These are phyloP conservation scores for Adansonia digitata DNA, from an alignment of 345 rosid species.

Conservation along the genomic window DNA sequence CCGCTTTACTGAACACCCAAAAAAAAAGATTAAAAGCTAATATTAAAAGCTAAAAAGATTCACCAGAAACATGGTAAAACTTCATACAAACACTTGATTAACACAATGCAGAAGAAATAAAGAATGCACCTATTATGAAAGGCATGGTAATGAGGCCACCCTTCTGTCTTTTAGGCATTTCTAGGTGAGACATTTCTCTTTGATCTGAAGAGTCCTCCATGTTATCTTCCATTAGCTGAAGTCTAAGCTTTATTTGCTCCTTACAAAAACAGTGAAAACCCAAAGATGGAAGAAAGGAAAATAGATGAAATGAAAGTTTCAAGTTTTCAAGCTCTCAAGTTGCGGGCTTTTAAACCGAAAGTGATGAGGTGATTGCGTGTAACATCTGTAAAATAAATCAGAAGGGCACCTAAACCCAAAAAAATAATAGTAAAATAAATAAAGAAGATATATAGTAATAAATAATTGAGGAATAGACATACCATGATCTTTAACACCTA, in stretches of 20 bases:
- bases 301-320: conserved; percentile 6
- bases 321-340: neutral
- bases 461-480: conserved; percentile 24
- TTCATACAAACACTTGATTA: neutral
- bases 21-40: neutral
- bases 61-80: neutral
- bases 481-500: conserved; percentile 26
- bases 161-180: conserved; percentile 22
- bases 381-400: conserved; percentile 10
- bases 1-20: neutral
- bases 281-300: neutral
- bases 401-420: neutral
- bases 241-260: conserved; percentile 16
- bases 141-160: conserved; percentile 80
- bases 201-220: conserved; percentile 36
- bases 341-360: conserved; percentile 8
- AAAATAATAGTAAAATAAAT: neutral
- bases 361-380: conserved; percentile 9
- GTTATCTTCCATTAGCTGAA: conserved; percentile 26
- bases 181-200: conserved; percentile 22
- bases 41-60: neutral
- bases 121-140: conserved; percentile 56
- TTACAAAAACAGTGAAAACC: neutral
- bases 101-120: neutral
- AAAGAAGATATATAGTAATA: neutral